Percentiles rank a stretch among this genome's conserved stretches.
Conservation (phyloP, 495 filamentous ascomycete genomes). For the Neurospora sp. region DNA sequence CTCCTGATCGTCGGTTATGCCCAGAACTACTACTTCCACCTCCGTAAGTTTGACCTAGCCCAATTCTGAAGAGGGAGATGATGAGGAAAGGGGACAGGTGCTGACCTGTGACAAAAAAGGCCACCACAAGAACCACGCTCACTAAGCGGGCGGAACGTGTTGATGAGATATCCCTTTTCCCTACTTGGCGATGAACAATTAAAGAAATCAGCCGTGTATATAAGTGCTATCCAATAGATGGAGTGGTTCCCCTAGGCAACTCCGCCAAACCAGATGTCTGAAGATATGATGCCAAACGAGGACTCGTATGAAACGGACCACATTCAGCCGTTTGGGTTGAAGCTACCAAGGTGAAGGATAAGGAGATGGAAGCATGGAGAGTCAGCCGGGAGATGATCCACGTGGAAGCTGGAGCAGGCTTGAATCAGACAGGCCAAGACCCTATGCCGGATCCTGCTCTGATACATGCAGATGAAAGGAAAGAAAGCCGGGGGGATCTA, state of each 20-base stretch:
- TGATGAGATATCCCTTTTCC: slow-evolving; percentile 1
- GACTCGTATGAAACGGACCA: neutral
- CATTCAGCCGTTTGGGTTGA: neutral
- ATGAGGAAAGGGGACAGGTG: no score
- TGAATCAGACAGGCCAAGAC: neutral
- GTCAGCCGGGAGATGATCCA: neutral
- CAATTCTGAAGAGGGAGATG: no score
- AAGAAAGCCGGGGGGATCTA: neutral
- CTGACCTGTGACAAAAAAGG: slow-evolving; percentile 38
- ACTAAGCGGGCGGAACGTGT: slow-evolving; percentile 46
- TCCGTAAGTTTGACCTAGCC: slow-evolving; percentile 48
- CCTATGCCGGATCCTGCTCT: neutral
- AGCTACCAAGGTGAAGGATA: neutral
- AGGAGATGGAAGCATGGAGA: neutral
- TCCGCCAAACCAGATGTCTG: neutral
- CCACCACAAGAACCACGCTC: slow-evolving; percentile 98
- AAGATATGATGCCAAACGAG: neutral
- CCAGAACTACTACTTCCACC: slow-evolving; percentile 99
- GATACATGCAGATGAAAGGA: neutral
- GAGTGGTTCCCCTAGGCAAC: slow-evolving; percentile 12
- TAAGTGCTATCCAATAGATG: slow-evolving; percentile 30
- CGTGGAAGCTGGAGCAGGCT: neutral
- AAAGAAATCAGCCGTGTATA: slow-evolving; percentile 28
- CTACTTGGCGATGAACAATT: slow-evolving; percentile 10
- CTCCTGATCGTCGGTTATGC: slow-evolving; percentile 77